Evolutionary conservation across 2,329 filamentous ascomycete genomes (phyloP).

Genomic region (Colletotrichum lentis): DNA sequence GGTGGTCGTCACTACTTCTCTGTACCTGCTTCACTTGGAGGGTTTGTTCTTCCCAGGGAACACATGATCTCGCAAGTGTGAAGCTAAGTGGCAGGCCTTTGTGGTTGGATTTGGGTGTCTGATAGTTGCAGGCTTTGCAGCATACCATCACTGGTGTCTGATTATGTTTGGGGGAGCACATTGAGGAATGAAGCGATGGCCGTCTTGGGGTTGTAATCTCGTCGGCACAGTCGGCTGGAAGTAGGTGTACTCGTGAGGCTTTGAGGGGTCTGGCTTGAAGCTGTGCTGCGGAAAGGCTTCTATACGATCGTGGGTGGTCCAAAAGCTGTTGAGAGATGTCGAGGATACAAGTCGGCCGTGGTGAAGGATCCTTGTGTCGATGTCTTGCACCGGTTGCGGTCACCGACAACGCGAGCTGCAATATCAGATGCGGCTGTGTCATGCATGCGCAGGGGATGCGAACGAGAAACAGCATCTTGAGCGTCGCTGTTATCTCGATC

Average conservation of each 20-base stretch:
- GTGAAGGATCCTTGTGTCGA: neutral
- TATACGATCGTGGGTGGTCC: neutral
- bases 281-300: neutral
- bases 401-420: neutral
- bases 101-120: neutral
- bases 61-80: no score
- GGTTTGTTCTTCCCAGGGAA: no score
- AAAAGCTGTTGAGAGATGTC: neutral
- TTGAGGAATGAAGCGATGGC: neutral
- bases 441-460: neutral
- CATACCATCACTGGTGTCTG: neutral
- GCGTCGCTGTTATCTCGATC: neutral
- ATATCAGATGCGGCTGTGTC: neutral
- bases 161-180: neutral
- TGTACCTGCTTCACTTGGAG: neutral
- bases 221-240: neutral
- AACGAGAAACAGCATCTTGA: neutral
- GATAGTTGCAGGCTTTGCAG: neutral
- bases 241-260: neutral
- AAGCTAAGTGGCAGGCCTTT: neutral
- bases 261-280: neutral
- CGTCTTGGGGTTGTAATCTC: neutral
- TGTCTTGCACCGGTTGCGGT: constrained; percentile 1
- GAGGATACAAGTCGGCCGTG: neutral
- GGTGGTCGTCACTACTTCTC: neutral